Evolutionary conservation across 306 rosid species (phyloP).

Genomic region (Quercus aquifolioides): DNA sequence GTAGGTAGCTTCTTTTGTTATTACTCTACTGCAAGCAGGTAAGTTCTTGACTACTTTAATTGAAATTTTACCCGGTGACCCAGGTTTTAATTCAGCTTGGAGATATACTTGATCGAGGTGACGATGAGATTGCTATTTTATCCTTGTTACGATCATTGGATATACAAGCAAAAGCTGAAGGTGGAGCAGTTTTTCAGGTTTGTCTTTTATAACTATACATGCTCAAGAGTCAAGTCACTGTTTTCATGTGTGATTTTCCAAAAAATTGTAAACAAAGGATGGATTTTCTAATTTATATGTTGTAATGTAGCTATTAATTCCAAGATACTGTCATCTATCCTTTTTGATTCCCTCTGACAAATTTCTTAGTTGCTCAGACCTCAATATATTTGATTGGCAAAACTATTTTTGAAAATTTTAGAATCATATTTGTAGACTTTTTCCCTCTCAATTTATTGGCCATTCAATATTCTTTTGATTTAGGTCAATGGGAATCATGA

Average conservation of each 20-base stretch:
- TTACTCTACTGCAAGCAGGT: background rate
- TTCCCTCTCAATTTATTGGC: background rate
- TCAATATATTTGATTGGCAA: background rate
- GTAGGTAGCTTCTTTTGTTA: background rate
- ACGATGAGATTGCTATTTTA: slow-evolving; percentile 89
- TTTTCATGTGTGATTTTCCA: background rate
- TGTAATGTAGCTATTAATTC: background rate
- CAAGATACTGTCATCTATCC: background rate
- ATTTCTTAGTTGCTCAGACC: background rate
- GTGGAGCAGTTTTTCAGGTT: slow-evolving; percentile 99
- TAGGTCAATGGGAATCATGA: slow-evolving; percentile 94
- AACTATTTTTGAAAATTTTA: background rate
- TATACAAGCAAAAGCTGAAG: slow-evolving; percentile 71
- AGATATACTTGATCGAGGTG: slow-evolving; percentile 93
- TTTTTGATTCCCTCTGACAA: background rate
- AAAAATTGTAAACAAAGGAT: background rate
- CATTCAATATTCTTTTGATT: slow-evolving; percentile 16
- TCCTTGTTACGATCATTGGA: slow-evolving; percentile 84
- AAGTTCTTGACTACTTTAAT: background rate
- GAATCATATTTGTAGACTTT: background rate
- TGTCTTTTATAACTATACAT: slow-evolving; percentile 17
- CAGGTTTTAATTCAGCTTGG: slow-evolving; percentile 95
- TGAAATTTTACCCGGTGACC: background rate
- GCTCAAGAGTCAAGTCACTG: background rate
- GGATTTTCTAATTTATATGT: background rate